These are phyloP conservation scores for Xanthoconium stramineum DNA, from an alignment of 768 basidiomycete species.

Conservation along the genomic window DNA sequence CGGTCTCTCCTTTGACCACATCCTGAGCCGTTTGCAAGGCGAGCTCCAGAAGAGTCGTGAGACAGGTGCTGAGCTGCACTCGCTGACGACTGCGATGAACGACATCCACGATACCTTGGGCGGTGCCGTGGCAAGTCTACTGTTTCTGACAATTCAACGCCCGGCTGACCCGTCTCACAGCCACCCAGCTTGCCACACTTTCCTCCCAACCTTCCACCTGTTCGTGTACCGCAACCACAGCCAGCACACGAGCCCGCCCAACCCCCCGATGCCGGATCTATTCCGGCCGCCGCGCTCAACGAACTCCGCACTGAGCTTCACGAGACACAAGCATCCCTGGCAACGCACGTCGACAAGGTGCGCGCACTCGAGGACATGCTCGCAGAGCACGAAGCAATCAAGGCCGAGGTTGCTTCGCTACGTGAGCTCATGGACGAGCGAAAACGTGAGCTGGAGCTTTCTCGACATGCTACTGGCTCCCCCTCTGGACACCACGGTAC, in stretches of 20 bases:
- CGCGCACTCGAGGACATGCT: constrained; percentile 78
- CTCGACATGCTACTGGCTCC: constrained; percentile 20
- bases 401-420: constrained; percentile 70
- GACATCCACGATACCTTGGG: constrained; percentile 93
- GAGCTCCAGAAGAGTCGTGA: constrained; percentile 96
- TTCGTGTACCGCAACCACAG: constrained; percentile 42
- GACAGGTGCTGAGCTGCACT: constrained; percentile 82
- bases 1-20: constrained; percentile 89
- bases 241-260: constrained; percentile 24
- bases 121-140: constrained; percentile 64
- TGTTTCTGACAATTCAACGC: not conserved
- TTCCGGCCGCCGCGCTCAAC: constrained; percentile 34
- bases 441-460: constrained; percentile 45
- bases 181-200: constrained; percentile 61
- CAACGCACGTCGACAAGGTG: constrained; percentile 78
- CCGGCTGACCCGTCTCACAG: constrained; percentile 33
- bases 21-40: constrained; percentile 81
- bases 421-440: constrained; percentile 70
- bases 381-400: constrained; percentile 80
- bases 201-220: constrained; percentile 63
- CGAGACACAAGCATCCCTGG: constrained; percentile 78
- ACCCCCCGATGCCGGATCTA: constrained; percentile 26
- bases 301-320: constrained; percentile 80
- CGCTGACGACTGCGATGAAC: constrained; percentile 71
- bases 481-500: constrained; percentile 23